These are phyloP conservation scores for Hirsutella rhossiliensis DNA, from an alignment of 2,329 filamentous ascomycete genomes.

Conservation along the genomic window DNA sequence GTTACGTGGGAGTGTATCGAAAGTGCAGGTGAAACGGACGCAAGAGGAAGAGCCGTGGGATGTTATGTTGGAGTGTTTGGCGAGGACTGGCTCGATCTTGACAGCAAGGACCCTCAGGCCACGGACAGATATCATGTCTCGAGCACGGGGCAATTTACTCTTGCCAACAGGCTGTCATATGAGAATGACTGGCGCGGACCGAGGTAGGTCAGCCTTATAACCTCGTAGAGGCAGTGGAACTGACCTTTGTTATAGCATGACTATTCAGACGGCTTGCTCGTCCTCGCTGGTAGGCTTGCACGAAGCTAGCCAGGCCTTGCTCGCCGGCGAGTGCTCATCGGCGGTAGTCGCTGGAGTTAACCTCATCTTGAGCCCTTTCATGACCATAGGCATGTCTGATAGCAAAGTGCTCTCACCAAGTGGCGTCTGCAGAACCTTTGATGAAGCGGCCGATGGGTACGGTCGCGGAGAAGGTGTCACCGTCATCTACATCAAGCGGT, in stretches of 20 bases:
- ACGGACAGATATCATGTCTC: conserved; percentile 6
- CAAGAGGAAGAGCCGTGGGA: conserved; percentile 2
- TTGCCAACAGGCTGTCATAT: conserved; percentile 11
- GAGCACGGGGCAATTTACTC: conserved; percentile 13
- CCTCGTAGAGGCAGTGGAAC: background rate
- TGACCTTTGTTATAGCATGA: background rate
- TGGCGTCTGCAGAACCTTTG: conserved; percentile 16
- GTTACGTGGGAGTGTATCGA: conserved; percentile 11
- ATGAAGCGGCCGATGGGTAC: conserved; percentile 26
- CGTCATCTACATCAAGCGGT: conserved; percentile 23
- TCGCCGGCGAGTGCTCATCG: background rate
- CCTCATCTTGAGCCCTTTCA: conserved; percentile 9
- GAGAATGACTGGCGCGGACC: background rate
- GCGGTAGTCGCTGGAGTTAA: conserved; percentile 14
- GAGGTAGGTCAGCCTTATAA: background rate
- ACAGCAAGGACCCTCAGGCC: conserved; percentile 3
- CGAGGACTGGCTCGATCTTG: conserved; percentile 5
- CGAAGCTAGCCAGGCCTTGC: background rate
- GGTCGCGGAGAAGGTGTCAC: conserved; percentile 28
- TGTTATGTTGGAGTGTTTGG: conserved; percentile 7
- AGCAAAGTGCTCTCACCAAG: conserved; percentile 9
- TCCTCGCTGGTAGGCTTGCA: background rate
- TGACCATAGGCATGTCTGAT: conserved; percentile 3
- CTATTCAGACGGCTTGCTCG: background rate
- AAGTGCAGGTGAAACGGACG: conserved; percentile 3